These are phyloP conservation scores for Rhodotorula kratochvilovae DNA, from an alignment of 768 basidiomycete species.

Conservation along the genomic window DNA sequence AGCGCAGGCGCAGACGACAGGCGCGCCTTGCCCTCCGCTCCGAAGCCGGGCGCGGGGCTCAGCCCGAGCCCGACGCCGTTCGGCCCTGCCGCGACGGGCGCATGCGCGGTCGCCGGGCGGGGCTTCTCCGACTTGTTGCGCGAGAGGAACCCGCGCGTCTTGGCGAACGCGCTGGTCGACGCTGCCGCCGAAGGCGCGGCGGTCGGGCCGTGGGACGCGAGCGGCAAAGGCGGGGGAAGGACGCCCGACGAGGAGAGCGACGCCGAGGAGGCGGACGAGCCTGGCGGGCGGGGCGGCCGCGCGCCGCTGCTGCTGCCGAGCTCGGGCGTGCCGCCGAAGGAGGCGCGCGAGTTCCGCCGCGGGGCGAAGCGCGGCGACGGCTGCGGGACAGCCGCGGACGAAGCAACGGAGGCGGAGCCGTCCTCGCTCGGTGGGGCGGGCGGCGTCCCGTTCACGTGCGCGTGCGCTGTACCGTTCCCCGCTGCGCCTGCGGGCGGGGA, in stretches of 20 bases:
- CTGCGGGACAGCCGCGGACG: conserved; percentile 2
- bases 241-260: conserved; percentile 7
- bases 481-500: not conserved
- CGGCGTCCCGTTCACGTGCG: not conserved
- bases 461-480: conserved; percentile 1
- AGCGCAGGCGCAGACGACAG: not conserved
- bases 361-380: not conserved
- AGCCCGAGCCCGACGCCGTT: conserved; percentile 14
- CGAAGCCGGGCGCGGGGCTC: not conserved
- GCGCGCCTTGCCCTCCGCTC: not conserved
- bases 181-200: not conserved
- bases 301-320: not conserved
- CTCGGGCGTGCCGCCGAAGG: not conserved
- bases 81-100: too few relatives aligned
- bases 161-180: conserved; percentile 15
- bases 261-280: not conserved
- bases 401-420: conserved; percentile 6
- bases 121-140: not conserved
- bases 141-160: conserved; percentile 8
- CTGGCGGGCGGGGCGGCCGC: not conserved
- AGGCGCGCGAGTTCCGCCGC: not conserved
- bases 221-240: not conserved
- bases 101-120: not conserved
- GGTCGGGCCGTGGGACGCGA: not conserved
- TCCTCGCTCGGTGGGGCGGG: conserved; percentile 18